Base-by-base conservation (phyloP, 148 eudicot genomes). In the Cornus kousa region DNA sequence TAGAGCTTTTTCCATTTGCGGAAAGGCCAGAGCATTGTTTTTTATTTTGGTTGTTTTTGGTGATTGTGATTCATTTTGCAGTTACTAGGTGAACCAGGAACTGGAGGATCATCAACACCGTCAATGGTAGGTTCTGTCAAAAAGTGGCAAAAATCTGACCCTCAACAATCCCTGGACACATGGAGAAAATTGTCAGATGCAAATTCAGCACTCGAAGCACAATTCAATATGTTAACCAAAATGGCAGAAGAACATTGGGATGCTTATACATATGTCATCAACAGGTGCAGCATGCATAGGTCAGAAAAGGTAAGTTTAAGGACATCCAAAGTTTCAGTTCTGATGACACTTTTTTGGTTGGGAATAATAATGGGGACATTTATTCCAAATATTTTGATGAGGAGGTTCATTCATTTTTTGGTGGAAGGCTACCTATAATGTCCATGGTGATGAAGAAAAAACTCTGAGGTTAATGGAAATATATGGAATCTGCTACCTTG, bases 121-220 rank as follows among this genome's bases (percentile, higher is more conserved):
- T 97, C 99, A 74, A 97, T 94, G 99, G 98, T 97, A 50, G 99
- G 99, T 72, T 95, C 99, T 78, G 93, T 97, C 23, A 94, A 97
- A 84, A 91, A 92, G 88, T 97, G 99, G 99, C 94, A 97, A 88
- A 97, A 91, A 72, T 86, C 95, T 73, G 97, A 96, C 46, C 99
- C 99, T 70, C 87, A 87, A 71, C 88, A 80, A 80, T 89, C 98
- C 59, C 80, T 74, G 65, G 81, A 85, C 72, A 89, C 91, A 75
- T 92, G 97, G 94, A 87, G 72, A 82, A 90, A 90, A 78, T 90
- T 97, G 78, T 89, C 97, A 60, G 89, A 92, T 75, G 92, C 89
- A 72, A 97, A 94, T 81, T 80, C 88, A 57, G 71, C 83, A 67
- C 95, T 97, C 74, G 98, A 97, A 79, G 67, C 79, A 67, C 84